These are phyloP conservation scores for Talaromyces stipitatus DNA, from an alignment of 495 filamentous ascomycete genomes.

Conservation along the genomic window DNA sequence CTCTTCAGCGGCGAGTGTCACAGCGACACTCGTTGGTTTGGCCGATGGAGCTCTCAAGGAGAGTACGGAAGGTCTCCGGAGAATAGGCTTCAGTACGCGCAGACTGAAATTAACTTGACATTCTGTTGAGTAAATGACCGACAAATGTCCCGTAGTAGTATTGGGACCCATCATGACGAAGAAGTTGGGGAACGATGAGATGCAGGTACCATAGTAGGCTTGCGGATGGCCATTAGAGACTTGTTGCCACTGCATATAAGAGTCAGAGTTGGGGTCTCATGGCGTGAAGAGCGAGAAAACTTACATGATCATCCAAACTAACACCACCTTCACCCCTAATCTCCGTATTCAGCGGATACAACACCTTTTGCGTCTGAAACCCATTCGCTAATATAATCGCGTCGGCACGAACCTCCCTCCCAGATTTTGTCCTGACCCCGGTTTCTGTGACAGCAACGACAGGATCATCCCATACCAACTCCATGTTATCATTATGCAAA, in stretches of 20 bases:
- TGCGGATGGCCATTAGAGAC: conserved; percentile 37
- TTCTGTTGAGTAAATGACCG: conserved; percentile 41
- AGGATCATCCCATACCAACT: conserved; percentile 37
- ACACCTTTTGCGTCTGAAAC: conserved; percentile 16
- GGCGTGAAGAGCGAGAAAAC: neutral
- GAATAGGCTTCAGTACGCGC: conserved; percentile 7
- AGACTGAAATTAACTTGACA: conserved; percentile 42
- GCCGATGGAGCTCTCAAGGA: neutral
- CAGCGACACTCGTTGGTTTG: conserved; percentile 11
- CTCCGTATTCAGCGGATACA: conserved; percentile 12
- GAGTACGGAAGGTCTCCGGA: neutral
- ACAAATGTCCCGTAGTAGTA: conserved; percentile 45
- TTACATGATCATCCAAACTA: conserved; percentile 30
- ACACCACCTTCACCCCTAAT: conserved; percentile 35
- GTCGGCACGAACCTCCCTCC: conserved; percentile 31
- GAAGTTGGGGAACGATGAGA: conserved; percentile 50
- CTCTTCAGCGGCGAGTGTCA: conserved; percentile 12
- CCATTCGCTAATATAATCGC: conserved; percentile 41
- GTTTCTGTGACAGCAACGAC: conserved; percentile 17
- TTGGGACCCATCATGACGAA: conserved; percentile 53
- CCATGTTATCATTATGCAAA: conserved; percentile 36
- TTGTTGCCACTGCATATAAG: conserved; percentile 17
- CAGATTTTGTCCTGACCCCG: conserved; percentile 15
- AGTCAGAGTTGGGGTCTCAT: too few species aligned
- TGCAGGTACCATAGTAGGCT: conserved; percentile 45